Conservation (phyloP, 805 yeast species). For the Candida mattraensis region DNA sequence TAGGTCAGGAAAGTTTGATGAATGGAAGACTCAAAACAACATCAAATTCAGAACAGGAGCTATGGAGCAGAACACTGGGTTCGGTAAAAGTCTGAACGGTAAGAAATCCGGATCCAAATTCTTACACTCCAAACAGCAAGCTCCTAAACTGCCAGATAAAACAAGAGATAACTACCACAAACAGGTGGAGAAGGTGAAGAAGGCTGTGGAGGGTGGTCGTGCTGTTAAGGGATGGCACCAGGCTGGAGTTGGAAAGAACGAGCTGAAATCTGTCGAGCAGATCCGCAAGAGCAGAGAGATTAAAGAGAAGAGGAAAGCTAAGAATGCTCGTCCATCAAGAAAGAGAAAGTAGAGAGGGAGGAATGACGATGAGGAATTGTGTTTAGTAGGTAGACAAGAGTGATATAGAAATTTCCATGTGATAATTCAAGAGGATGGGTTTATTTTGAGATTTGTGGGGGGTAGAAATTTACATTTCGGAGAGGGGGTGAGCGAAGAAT, state of each 20-base stretch:
- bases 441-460: no score
- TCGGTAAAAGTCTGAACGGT: slow-evolving; percentile 35
- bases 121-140: slow-evolving; percentile 70
- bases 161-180: slow-evolving; percentile 80
- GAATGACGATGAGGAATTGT: no score
- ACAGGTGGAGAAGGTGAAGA: slow-evolving; percentile 79
- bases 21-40: slow-evolving; percentile 79
- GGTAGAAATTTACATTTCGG: no score
- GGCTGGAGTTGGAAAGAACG: slow-evolving; percentile 48
- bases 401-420: no score
- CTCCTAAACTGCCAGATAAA: slow-evolving; percentile 92
- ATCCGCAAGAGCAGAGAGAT: slow-evolving; percentile 74
- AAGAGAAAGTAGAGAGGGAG: slow-evolving; percentile 33
- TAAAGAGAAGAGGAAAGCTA: slow-evolving; percentile 72
- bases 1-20: slow-evolving; percentile 87
- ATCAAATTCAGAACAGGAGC: slow-evolving; percentile 55
- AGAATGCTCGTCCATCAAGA: slow-evolving; percentile 78
- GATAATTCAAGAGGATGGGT: no score
- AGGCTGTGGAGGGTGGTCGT: slow-evolving; percentile 75
- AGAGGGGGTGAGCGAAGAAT: no score
- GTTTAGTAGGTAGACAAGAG: no score
- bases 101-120: slow-evolving; percentile 48
- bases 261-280: slow-evolving; percentile 66
- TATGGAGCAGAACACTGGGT: slow-evolving; percentile 41
- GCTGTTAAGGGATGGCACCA: slow-evolving; percentile 64